A percentile compares a stretch with the other conserved stretches of the same genome.
Conservation (phyloP, 345 rosid species). For the Corchorus olitorius region DNA sequence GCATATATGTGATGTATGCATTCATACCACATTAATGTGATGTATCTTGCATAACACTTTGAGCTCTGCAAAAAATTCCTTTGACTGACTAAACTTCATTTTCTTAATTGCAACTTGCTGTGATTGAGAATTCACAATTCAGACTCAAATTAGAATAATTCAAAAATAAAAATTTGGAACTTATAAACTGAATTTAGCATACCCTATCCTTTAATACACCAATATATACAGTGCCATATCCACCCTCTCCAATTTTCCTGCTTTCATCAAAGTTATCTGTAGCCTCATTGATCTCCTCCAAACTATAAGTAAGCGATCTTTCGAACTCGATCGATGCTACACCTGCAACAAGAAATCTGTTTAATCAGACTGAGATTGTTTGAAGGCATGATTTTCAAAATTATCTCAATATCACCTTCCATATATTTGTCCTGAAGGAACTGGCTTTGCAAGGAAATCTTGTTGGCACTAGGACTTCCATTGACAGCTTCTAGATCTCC, state of each 20-base stretch:
- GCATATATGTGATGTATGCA: neutral
- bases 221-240: slow-evolving; percentile 38
- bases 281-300: slow-evolving; percentile 34
- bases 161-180: neutral
- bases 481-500: slow-evolving; percentile 5
- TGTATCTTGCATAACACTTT: slow-evolving; percentile 39
- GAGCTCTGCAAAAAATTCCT: slow-evolving; percentile 40
- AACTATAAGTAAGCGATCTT: slow-evolving; percentile 21
- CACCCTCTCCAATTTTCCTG: slow-evolving; percentile 39
- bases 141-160: neutral
- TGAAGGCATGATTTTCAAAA: neutral
- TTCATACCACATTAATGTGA: slow-evolving; percentile 42
- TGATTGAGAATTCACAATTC: neutral
- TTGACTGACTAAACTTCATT: slow-evolving; percentile 39
- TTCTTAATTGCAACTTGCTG: slow-evolving; percentile 45
- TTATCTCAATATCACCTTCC: neutral
- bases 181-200: neutral
- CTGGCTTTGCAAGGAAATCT: slow-evolving; percentile 16
- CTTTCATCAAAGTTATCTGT: slow-evolving; percentile 33
- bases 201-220: slow-evolving; percentile 29
- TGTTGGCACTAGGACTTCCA: slow-evolving; percentile 22
- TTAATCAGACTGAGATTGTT: neutral
- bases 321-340: slow-evolving; percentile 29
- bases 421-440: neutral
- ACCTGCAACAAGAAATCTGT: slow-evolving; percentile 19